phyloP scores from a whole-genome alignment of 2,329 filamentous ascomycete species.

The Diplocarpon mali region DNA sequence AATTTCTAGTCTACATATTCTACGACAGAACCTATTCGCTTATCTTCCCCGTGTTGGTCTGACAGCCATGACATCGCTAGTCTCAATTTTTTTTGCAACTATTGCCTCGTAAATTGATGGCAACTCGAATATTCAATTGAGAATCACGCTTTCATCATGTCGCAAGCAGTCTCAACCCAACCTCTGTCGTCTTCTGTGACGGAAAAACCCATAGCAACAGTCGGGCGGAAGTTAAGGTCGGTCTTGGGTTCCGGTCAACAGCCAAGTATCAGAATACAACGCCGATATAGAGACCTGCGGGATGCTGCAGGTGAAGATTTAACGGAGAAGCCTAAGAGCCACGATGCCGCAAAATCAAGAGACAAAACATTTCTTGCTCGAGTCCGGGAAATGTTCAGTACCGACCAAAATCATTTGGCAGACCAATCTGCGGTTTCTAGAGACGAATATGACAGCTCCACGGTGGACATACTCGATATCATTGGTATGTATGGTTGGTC shows the following conservation, averaged over 20 bases:
- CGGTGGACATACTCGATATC: constrained; percentile 59
- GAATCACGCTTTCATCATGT: no score
- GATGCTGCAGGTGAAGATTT: background rate
- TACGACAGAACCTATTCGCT: no score
- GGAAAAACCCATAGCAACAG: constrained; percentile 17
- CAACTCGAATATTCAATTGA: no score
- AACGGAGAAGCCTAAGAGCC: background rate
- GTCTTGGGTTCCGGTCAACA: constrained; percentile 14
- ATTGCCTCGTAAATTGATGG: no score
- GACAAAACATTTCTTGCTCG: background rate
- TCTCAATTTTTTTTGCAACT: no score
- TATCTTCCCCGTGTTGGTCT: no score
- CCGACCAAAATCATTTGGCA: no score
- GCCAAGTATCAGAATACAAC: constrained; percentile 20
- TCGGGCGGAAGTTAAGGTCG: constrained; percentile 21
- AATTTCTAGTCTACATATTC: no score
- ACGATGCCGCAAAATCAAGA: background rate
- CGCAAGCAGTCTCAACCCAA: no score
- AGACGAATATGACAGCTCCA: constrained; percentile 12
- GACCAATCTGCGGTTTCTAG: background rate
- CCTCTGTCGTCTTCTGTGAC: constrained; percentile 7
- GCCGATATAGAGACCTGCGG: constrained; percentile 9
- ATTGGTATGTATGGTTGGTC: constrained; percentile 38
- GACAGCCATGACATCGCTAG: no score
- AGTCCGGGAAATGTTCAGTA: no score